These are phyloP conservation scores for Lasiodiplodia sp. DNA, from an alignment of 2,329 filamentous ascomycete genomes.

Conservation along the genomic window DNA sequence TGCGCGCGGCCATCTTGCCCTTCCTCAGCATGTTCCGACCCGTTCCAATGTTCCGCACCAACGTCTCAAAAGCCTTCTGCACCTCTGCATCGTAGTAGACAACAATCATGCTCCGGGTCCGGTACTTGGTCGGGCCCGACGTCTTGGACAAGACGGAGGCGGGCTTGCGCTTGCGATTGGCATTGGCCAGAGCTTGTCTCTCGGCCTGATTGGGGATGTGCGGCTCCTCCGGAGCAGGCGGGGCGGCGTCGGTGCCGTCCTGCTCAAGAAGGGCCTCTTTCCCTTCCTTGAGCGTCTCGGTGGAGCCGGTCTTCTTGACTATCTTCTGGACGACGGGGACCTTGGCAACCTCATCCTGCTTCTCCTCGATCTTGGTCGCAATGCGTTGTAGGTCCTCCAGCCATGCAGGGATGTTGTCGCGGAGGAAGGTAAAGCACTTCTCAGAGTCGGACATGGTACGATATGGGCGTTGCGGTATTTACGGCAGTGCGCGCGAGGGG, in stretches of 20 bases:
- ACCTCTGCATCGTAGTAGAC: conserved; percentile 94
- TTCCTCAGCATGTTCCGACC: conserved; percentile 86
- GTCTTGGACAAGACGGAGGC: conserved; percentile 50
- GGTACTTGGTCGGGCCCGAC: conserved; percentile 63
- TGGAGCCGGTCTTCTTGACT: conserved; percentile 45
- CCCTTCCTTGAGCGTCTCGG: conserved; percentile 44
- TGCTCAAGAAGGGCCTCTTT: conserved; percentile 21
- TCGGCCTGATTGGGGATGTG: conserved; percentile 34
- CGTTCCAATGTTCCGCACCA: conserved; percentile 82
- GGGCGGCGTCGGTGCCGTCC: conserved; percentile 32
- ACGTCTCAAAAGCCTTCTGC: conserved; percentile 80
- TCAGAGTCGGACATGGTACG: conserved; percentile 47
- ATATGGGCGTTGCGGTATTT: conserved; percentile 22
- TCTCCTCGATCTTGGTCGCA: conserved; percentile 42
- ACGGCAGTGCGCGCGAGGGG: conserved; percentile 10
- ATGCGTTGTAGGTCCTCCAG: conserved; percentile 42
- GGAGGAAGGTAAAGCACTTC: conserved; percentile 47
- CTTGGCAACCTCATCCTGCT: conserved; percentile 44
- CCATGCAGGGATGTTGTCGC: conserved; percentile 50
- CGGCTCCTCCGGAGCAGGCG: conserved; percentile 35
- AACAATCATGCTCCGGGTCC: conserved; percentile 77
- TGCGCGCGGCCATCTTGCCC: conserved; percentile 82
- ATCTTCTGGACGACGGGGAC: conserved; percentile 42
- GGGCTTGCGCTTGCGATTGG: conserved; percentile 53
- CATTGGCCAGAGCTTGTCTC: conserved; percentile 29